A percentile compares a stretch with the other conserved stretches of the same genome.
Conservation (phyloP, 1,284 basidiomycete species). For the Moesziomyces globuligerus region DNA sequence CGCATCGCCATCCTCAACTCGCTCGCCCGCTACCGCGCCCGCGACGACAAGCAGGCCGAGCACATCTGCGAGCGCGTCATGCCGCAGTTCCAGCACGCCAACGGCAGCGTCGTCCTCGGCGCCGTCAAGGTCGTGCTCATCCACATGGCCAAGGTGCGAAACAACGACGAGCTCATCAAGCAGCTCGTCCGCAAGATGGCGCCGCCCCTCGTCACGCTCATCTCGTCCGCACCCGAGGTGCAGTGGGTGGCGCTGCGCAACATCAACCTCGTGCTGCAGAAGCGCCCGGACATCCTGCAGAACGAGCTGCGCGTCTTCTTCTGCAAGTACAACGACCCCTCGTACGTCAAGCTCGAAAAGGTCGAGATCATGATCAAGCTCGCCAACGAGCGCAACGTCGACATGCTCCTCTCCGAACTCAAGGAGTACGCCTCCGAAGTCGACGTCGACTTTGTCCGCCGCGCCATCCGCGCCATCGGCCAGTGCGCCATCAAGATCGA, state of each 20-base stretch:
- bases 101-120: slow-evolving; percentile 91
- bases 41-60: slow-evolving; percentile 88
- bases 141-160: slow-evolving; percentile 69
- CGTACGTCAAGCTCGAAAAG: slow-evolving; percentile 98
- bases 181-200: slow-evolving; percentile 96
- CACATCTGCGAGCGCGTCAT: slow-evolving; percentile 98
- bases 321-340: slow-evolving; percentile 99
- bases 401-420: slow-evolving; percentile 91
- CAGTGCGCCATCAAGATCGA: slow-evolving; percentile 96
- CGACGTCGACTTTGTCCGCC: slow-evolving; percentile 96
- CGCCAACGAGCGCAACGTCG: slow-evolving; percentile 89
- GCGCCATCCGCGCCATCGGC: slow-evolving; percentile 92
- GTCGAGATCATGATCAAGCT: slow-evolving; percentile 97
- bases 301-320: slow-evolving; percentile 99
- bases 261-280: slow-evolving; percentile 94
- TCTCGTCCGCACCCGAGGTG: slow-evolving; percentile 75
- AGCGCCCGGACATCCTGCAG: slow-evolving; percentile 84
- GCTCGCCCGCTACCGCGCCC: slow-evolving; percentile 81
- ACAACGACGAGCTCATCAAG: slow-evolving; percentile 84
- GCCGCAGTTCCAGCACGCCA: slow-evolving; percentile 97
- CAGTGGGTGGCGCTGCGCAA: slow-evolving; percentile 98
- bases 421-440: slow-evolving; percentile 99
- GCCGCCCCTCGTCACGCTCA: slow-evolving; percentile 80
- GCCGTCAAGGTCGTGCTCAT: slow-evolving; percentile 97
- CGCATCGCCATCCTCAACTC: slow-evolving; percentile 90